Evolutionary conservation across 2,329 filamentous ascomycete genomes (phyloP).

Genomic region (Nakataea oryzae): DNA sequence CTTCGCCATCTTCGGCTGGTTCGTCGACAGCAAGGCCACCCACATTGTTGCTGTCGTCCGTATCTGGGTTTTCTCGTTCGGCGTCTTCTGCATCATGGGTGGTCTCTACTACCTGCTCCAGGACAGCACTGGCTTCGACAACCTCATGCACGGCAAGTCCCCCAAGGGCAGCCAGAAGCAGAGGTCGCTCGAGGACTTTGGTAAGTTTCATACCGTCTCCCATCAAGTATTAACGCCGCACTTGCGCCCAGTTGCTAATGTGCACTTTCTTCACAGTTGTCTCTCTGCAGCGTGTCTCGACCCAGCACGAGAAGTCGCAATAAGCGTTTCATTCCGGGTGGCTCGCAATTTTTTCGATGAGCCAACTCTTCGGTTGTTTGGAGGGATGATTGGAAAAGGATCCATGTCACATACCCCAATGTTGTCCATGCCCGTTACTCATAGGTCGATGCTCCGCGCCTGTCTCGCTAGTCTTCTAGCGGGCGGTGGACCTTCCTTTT

Average conservation of each 20-base stretch:
- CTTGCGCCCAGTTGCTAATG: slow-evolving; percentile 31
- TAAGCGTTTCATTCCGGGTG: slow-evolving; percentile 32
- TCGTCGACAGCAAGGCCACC: slow-evolving; percentile 47
- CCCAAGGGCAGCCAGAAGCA: slow-evolving; percentile 75
- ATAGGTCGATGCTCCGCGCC: not conserved
- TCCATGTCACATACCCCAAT: slow-evolving; percentile 10
- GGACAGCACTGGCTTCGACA: slow-evolving; percentile 73
- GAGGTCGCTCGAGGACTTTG: slow-evolving; percentile 79
- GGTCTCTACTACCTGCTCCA: slow-evolving; percentile 69
- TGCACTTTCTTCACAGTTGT: slow-evolving; percentile 47
- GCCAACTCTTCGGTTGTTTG: not conserved
- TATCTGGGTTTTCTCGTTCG: slow-evolving; percentile 87
- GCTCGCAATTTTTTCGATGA: slow-evolving; percentile 19
- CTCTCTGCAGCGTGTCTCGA: slow-evolving; percentile 80
- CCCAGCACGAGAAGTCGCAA: slow-evolving; percentile 80
- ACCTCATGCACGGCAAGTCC: slow-evolving; percentile 86
- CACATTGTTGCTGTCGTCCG: slow-evolving; percentile 71
- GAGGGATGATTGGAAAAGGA: slow-evolving; percentile 9
- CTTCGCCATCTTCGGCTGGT: slow-evolving; percentile 81
- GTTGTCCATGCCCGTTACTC: not conserved
- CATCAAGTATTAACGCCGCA: not conserved
- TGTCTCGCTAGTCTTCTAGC: not conserved
- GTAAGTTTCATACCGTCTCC: slow-evolving; percentile 41
- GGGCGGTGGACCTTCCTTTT: not conserved
- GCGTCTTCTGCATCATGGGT: slow-evolving; percentile 70